Conservation (phyloP, 192 early-diverging fungal species). For the Lunasporangiospora selenospora region DNA sequence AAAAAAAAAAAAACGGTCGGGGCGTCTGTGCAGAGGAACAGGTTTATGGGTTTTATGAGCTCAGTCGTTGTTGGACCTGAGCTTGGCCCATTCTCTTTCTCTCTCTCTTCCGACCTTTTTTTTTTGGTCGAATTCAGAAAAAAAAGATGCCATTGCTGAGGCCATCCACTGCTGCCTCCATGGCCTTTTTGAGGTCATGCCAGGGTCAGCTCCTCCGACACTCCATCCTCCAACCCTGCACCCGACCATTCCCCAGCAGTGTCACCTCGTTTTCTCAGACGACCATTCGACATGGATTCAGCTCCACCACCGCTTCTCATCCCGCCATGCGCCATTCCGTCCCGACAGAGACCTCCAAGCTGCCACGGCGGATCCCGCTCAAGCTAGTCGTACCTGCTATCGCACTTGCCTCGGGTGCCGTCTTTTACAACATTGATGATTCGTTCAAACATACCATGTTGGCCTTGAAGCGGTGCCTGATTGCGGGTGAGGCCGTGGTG, state of each 20-base stretch:
- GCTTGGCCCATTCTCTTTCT: no score
- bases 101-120: no score
- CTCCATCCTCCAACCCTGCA: background rate
- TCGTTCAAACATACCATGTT: constrained; percentile 26
- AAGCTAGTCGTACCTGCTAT: constrained; percentile 12
- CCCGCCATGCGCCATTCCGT: background rate
- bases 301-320: background rate
- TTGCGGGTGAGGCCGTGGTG: constrained; percentile 32
- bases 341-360: background rate
- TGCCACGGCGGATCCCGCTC: constrained; percentile 21
- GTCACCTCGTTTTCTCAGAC: background rate
- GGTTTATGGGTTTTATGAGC: no score
- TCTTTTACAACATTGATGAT: constrained; percentile 33
- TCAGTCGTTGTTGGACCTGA: no score
- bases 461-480: constrained; percentile 27
- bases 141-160: background rate
- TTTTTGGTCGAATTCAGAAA: no score
- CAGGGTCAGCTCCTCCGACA: background rate
- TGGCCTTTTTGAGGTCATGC: no score
- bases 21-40: background rate
- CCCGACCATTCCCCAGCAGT: background rate
- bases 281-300: constrained; percentile 4
- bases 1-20: background rate
- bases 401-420: constrained; percentile 13
- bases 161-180: background rate